Evolutionary conservation across 1,284 basidiomycete species (phyloP).

Genomic region (Malassezia japonica): DNA sequence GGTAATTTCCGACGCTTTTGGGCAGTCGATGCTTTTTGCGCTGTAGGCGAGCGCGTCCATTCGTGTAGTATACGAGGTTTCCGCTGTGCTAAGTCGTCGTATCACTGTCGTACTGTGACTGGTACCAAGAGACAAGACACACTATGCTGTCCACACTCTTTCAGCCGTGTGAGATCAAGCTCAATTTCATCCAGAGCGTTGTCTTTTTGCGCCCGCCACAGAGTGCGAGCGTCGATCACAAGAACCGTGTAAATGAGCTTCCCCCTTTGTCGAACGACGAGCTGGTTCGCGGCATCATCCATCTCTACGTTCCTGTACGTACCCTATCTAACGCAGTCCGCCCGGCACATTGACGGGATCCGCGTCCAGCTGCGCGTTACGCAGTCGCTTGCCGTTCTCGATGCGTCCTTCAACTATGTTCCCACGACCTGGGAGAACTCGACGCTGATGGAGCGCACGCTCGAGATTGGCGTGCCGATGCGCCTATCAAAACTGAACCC

Average conservation of each 20-base stretch:
- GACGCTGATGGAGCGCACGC: constrained; percentile 39
- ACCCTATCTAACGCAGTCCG: constrained; percentile 7
- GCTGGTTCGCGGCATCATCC: constrained; percentile 43
- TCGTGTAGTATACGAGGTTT: too few relatives aligned
- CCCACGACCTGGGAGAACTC: constrained; percentile 42
- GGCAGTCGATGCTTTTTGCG: too few relatives aligned
- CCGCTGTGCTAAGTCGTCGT: too few relatives aligned
- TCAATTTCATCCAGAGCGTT: constrained; percentile 43
- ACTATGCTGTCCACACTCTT: constrained; percentile 39
- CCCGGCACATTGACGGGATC: constrained; percentile 40
- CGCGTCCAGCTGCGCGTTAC: constrained; percentile 39
- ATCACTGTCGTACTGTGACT: too few relatives aligned
- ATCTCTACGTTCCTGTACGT: constrained; percentile 36
- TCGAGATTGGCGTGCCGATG: constrained; percentile 37
- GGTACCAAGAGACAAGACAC: too few relatives aligned
- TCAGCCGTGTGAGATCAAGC: constrained; percentile 39
- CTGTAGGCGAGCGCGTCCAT: too few relatives aligned
- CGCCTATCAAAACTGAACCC: constrained; percentile 12
- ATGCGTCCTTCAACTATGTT: constrained; percentile 26
- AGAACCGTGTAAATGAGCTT: constrained; percentile 19
- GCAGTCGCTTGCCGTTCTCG: constrained; percentile 42
- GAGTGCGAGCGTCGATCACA: constrained; percentile 22
- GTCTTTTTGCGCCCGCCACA: constrained; percentile 43
- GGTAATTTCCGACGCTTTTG: too few relatives aligned
- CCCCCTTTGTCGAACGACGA: constrained; percentile 44